Conservation (phyloP, 495 filamentous ascomycete species). For the Xylaria longipes region DNA sequence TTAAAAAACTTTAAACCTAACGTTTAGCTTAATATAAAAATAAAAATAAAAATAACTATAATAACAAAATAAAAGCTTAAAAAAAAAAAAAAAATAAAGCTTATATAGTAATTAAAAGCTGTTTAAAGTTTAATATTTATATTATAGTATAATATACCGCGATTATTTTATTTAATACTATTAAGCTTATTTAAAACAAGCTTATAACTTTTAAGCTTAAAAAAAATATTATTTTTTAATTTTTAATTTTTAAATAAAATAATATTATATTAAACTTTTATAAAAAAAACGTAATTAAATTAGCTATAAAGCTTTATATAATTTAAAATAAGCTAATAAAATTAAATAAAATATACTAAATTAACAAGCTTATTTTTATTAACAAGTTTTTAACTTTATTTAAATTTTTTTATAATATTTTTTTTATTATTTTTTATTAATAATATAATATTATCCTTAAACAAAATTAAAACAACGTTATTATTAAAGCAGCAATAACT, state of each 20-base stretch:
- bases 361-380: too few relatives aligned
- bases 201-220: too few relatives aligned
- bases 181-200: too few relatives aligned
- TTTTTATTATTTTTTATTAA: background rate
- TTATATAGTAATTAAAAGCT: background rate
- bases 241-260: background rate
- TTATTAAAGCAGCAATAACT: too few relatives aligned
- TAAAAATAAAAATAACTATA: background rate
- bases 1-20: background rate
- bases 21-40: background rate
- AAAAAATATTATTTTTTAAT: background rate
- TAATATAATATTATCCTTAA: background rate
- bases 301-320: too few relatives aligned
- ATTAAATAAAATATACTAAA: too few relatives aligned
- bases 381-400: background rate
- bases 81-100: background rate
- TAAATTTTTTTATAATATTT: slow-evolving; percentile 6
- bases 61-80: background rate
- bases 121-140: background rate
- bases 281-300: background rate
- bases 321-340: too few relatives aligned
- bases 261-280: background rate
- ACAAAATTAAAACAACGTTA: background rate
- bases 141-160: background rate
- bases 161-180: too few relatives aligned